Conservation (phyloP, 306 rosid species). For the Sesbania bispinosa region DNA sequence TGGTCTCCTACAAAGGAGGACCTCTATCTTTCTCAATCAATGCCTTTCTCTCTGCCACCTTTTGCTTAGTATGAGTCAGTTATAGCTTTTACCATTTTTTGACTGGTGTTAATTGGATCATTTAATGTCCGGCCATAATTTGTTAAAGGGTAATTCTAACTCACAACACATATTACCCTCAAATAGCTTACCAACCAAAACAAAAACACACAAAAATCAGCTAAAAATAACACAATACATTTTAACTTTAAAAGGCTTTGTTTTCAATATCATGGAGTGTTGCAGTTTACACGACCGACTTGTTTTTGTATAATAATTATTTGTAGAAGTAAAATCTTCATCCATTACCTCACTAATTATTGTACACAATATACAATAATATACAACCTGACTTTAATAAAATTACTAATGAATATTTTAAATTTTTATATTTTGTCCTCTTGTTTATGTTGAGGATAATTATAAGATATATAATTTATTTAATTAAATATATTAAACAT, state of each 20-base stretch:
- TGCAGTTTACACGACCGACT: neutral
- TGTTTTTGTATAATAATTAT: neutral
- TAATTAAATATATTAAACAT: too few species aligned
- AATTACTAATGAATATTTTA: too few species aligned
- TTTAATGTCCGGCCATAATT: conserved; percentile 7
- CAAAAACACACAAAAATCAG: neutral
- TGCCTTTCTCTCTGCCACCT: conserved; percentile 30
- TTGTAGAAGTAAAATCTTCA: too few species aligned
- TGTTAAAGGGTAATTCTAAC: neutral
- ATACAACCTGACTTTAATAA: too few species aligned
- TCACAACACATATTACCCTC: neutral
- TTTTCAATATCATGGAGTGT: neutral
- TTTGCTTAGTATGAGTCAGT: conserved; percentile 52
- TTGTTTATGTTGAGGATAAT: too few species aligned
- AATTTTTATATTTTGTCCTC: too few species aligned
- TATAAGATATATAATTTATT: too few species aligned
- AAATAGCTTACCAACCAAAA: conserved; percentile 24
- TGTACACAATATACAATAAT: too few species aligned
- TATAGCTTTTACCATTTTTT: conserved; percentile 48
- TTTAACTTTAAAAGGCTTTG: neutral
- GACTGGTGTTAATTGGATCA: conserved; percentile 17
- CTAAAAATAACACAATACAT: conserved; percentile 12
- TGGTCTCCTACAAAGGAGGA: conserved; percentile 66
- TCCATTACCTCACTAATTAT: too few species aligned
- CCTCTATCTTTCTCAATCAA: conserved; percentile 24